These are phyloP conservation scores for Lepidium aucheri DNA, from an alignment of 345 rosid genomes.

Conservation along the genomic window DNA sequence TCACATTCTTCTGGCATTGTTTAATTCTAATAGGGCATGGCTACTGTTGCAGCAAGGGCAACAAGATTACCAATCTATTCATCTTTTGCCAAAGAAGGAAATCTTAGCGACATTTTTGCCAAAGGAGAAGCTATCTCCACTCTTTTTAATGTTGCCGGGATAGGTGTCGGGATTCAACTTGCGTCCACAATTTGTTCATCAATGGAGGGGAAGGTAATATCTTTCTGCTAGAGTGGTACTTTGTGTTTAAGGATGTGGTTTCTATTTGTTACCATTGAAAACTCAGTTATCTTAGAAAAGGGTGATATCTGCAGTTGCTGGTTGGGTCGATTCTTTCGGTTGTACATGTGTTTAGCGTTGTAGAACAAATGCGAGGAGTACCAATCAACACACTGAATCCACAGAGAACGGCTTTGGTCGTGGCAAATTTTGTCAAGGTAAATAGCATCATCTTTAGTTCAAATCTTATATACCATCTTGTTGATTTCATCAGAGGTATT, in stretches of 20 bases:
- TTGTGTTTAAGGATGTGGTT: neutral
- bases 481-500: slow-evolving; percentile 6
- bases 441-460: slow-evolving; percentile 3
- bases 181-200: slow-evolving; percentile 89
- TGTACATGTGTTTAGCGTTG: slow-evolving; percentile 53
- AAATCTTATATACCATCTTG: neutral
- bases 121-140: slow-evolving; percentile 99
- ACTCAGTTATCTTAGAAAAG: neutral
- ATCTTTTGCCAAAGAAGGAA: slow-evolving; percentile 96
- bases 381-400: slow-evolving; percentile 90
- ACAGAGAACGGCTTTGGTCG: slow-evolving; percentile 83
- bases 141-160: slow-evolving; percentile 75
- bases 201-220: slow-evolving; percentile 74
- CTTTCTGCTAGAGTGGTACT: neutral
- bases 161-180: slow-evolving; percentile 73
- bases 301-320: slow-evolving; percentile 52
- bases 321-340: slow-evolving; percentile 72
- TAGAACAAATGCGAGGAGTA: slow-evolving; percentile 80
- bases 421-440: slow-evolving; percentile 84
- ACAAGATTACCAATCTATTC: slow-evolving; percentile 93
- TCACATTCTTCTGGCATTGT: slow-evolving; percentile 4
- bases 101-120: slow-evolving; percentile 91
- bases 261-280: neutral
- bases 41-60: slow-evolving; percentile 94
- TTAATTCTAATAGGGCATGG: slow-evolving; percentile 70